Base-by-base conservation (phyloP, 768 basidiomycete genomes). In the Agaricus sinodeliciosus region DNA sequence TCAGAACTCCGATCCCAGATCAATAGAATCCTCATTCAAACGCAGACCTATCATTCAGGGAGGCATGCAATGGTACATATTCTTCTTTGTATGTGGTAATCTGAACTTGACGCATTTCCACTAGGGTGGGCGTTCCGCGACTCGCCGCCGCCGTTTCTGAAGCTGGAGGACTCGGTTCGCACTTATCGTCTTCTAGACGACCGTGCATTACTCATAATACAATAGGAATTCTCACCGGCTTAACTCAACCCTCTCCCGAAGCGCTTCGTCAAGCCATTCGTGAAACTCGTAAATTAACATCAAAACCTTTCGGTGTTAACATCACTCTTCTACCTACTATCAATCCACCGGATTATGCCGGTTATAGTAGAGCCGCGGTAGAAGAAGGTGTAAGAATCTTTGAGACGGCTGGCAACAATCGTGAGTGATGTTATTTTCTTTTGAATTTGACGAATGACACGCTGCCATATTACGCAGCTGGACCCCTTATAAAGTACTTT, bases 371-470 rank as follows among this genome's bases (percentile, higher is more conserved):
- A 34, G 90, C 76, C 7, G 86, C 92, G 8, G 80, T 93, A 43
- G 90, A 89, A 56, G 93, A 94, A 63, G 90, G 90, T 6, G 79
- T 95, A n/a, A 75, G 67, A 61, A 84, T 95, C 40, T 90, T 94
- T 62, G 94, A 96, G 73, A 96, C 94, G 0, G 94, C 94, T 2
- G 94, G 93, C 5, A 90, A 89, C 60, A 93, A 86, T 60, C 90
- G 90, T 91, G 60, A 58, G 87, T 62, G 26, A 5, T 18, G 2
- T 27, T 34, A 3, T 40, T 15, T 9, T 15, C 4, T 34, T 11
- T n/a, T 11, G 34, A 18, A 40, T 43, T n/a, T 15, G 34, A 39
- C 51, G 26, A 8, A 43, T 44, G 31, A 31, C 51, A 27, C 35
- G 50, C 11, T 36, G 34, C 16, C 27, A 25, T 28, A 34, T 31